Conservation (phyloP, 805 yeast species). For the Candida schatavii region DNA sequence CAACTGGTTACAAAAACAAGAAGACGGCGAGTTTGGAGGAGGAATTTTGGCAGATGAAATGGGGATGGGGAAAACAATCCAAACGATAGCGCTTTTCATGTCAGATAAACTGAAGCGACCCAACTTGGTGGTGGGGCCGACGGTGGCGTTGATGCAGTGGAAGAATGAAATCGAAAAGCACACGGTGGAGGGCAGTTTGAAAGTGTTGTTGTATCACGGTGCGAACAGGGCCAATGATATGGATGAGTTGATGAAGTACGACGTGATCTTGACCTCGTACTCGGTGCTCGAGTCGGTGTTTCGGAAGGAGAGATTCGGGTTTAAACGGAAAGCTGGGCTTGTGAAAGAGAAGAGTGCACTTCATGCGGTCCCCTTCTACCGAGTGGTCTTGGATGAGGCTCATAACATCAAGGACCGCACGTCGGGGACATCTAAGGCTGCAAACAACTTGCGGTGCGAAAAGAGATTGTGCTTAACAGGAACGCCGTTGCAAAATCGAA, state of each 20-base stretch:
- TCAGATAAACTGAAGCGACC: conserved; percentile 65
- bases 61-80: conserved; percentile 99
- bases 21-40: conserved; percentile 73
- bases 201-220: conserved; percentile 80
- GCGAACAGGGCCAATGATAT: conserved; percentile 63
- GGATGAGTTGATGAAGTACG: conserved; percentile 58
- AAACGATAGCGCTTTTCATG: conserved; percentile 86
- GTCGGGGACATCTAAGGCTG: conserved; percentile 91
- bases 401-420: conserved; percentile 96
- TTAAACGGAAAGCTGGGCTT: conserved; percentile 64
- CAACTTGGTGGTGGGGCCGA: conserved; percentile 90
- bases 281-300: conserved; percentile 86
- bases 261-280: conserved; percentile 88
- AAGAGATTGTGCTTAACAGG: conserved; percentile 93
- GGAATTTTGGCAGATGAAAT: conserved; percentile 97
- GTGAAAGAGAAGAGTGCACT: conserved; percentile 74
- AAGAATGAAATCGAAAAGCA: conserved; percentile 86
- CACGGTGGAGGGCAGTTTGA: conserved; percentile 61
- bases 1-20: conserved; percentile 84
- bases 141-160: conserved; percentile 99
- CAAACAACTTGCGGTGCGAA: conserved; percentile 64
- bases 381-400: conserved; percentile 94
- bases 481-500: conserved; percentile 93
- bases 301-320: conserved; percentile 81
- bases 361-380: conserved; percentile 71